Base-by-base conservation (phyloP, 176 grass and related monocot genomes). In the Aegilops tauschii region DNA sequence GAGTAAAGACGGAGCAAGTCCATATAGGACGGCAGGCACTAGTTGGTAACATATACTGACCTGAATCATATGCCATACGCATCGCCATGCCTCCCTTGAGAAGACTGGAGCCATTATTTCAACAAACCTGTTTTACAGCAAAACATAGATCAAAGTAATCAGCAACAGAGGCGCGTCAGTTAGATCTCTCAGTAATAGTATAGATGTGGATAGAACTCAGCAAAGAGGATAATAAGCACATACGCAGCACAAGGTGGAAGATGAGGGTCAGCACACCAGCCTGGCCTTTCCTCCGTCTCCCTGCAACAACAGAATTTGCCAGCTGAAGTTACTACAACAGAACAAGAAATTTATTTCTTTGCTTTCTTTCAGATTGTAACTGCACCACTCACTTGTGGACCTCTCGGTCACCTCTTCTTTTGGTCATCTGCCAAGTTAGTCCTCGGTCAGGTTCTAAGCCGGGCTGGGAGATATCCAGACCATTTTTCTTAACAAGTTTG, bases 341-440 rank as follows among this genome's bases (percentile, higher is more conserved):
- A 80, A 27, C 8, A 65, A 47, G 40, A 35, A 36, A 42, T 35
- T 29, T 21, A 52, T 16, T 49, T 42, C 72, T 75, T 30, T 20
- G 6, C 23, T 30, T 1, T 31, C 8, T 31, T 80, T 70, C 65
- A 76, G 27, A 79, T 45, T 61, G 84, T 16, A 82, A 69, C 34
- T 58, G 72, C 4, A 10, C 0, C 34, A 89, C 95, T 93, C 73
- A 98, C 95, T 93, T 95, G 85, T 98, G 95, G 21, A 98, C 93
- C 91, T 98, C 93, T 78, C 52, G 72, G 49, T 93, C 89, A 54
- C 85, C 93, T 90, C 91, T 93, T 90, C 95, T 92, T 90, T 92
- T 92, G 28, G 95, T 98, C 93, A 98, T 98, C 83, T 95, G 91
- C 95, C 95, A 98, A 20, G 95, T 93, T 77, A 95, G 83, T 44